Evolutionary conservation across 192 early-diverging fungal genomes (phyloP).

Genomic region (Endogone sp.): DNA sequence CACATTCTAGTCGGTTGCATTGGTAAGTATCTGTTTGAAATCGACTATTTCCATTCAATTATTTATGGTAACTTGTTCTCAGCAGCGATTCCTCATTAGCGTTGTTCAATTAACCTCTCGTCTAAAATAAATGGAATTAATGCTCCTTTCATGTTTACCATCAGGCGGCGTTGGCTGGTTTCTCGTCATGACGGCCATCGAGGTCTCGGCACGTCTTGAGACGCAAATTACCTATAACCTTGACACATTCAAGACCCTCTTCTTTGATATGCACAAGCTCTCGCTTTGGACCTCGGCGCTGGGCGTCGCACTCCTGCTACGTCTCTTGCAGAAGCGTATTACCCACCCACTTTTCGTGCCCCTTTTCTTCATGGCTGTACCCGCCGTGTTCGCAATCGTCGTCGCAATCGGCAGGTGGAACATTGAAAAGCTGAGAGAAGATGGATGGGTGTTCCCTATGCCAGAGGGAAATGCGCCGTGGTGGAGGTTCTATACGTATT

Average conservation of each 20-base stretch:
- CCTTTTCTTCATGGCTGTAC: conserved; percentile 81
- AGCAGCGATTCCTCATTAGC: too few species aligned
- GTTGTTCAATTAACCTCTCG: too few species aligned
- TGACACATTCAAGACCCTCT: conserved; percentile 58
- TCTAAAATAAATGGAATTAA: too few species aligned
- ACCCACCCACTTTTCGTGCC: conserved; percentile 86
- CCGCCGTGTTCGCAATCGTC: conserved; percentile 68
- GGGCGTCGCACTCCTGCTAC: conserved; percentile 62
- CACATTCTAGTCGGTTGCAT: conserved; percentile 97
- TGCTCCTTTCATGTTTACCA: too few species aligned
- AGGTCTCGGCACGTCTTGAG: conserved; percentile 71
- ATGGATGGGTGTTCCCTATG: conserved; percentile 83
- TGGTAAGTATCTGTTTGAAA: conserved; percentile 42
- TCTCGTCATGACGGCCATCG: conserved; percentile 85
- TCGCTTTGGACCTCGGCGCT: conserved; percentile 80
- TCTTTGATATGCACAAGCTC: conserved; percentile 57
- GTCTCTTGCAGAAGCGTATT: conserved; percentile 62
- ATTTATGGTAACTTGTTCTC: too few species aligned
- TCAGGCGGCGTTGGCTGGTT: conserved; percentile 88
- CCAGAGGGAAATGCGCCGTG: conserved; percentile 72
- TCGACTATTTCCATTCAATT: too few species aligned
- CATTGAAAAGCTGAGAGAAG: conserved; percentile 60
- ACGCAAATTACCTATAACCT: conserved; percentile 51
- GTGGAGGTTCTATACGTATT: conserved; percentile 88
- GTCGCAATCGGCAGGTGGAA: conserved; percentile 56